Base-by-base conservation (phyloP, 2,329 filamentous ascomycete species). In the Stagonosporopsis cucurbitacearum region DNA sequence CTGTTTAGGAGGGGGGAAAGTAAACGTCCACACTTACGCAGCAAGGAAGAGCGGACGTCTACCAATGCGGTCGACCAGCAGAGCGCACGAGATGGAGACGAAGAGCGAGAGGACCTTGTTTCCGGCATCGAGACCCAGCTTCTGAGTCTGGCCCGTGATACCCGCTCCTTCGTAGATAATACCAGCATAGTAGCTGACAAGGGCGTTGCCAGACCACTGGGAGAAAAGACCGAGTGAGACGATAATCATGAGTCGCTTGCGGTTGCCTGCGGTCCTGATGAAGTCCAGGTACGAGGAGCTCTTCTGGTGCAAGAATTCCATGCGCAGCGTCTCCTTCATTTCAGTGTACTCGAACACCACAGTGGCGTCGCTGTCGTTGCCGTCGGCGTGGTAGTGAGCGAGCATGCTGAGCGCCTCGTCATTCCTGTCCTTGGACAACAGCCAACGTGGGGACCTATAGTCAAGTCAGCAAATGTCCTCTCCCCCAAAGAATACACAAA, bases 381-480 rank as follows among this genome's bases (percentile, higher is more conserved):
- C 79, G 13, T 59, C 57, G 2, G 80, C 77, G 57, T 84, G 85
- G 65, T 85, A 84, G 52, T 80, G 80, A 7, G 81, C 77, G 28
- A 89, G 75, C 8, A 85, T 78, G 4, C 75, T 68, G 22, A 81
- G 75, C 0, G 83, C 84, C 62, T 86, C 79, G 23, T 85, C 82
- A 3, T 79, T 73, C 13, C 81, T 79, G 40, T 83, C 81, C 28
- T 83, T 79, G 55, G 78, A 78, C 47, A 84, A 80, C 15, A 86
- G 75, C 84, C 84, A 87, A 57, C 86, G 78, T 2, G 85, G 86
- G 1, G 48, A 52, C 22, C 47, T 47, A 30, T 22, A 37, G 17
- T 28, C 23, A 30, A 30, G 8, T 47, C 22, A 47, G 44, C 9
- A 8, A 47, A 39, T 4, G n/a, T n/a, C n/a, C n/a, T n/a, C n/a